Base-by-base conservation (phyloP, 106 monocot species). In the Platanthera guangdongensis region DNA sequence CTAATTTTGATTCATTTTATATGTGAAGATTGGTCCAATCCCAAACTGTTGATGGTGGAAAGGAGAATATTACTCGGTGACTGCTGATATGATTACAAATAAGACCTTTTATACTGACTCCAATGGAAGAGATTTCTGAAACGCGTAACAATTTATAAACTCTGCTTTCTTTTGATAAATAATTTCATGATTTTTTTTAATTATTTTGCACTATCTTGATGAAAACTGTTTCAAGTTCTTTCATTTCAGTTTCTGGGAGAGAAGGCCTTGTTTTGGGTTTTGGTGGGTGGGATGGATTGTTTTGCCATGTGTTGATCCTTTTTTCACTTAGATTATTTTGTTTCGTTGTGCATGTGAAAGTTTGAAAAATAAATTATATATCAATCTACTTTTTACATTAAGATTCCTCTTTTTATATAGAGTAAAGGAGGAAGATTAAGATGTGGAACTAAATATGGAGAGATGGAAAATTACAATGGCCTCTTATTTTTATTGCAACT, bases 41-140 rank as follows among this genome's bases (percentile, higher is more conserved):
- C 82, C 82, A 19, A n/a, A 74, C 65, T 30, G 79, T 74, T 80
- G 80, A 79, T 81, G 79, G 63, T 59, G 80, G 84, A 55, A 86
- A 83, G 72, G 88, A 88, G 73, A 79, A 88, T 16, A 84, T 88
- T 57, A 88, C 86, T 49, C 76, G 82, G 18, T 92, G 46, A 85
- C 84, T 16, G 71, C 92, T 65, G 83, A 86, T 60, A 84, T 92
- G 88, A 82, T 65, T 50, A 92, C 92, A 76, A 86, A 88, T 69
- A 79, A 70, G 57, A 84, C 80, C 81, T 92, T 92, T 70, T 88
- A 86, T 65, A 88, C 92, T 9, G 92, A 92, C 59, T 88, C 88
- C 15, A 92, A 88, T 81, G 92, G 92, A 67, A 84, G 92, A 81
- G 88, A 92, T 81, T 92, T 92, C 57, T 88, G 22, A 81, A 86